A percentile compares a stretch with the other conserved stretches of the same genome.
These are phyloP conservation scores for Penstemon newberryi DNA, from an alignment of 257 asterid species.

Conservation along the genomic window DNA sequence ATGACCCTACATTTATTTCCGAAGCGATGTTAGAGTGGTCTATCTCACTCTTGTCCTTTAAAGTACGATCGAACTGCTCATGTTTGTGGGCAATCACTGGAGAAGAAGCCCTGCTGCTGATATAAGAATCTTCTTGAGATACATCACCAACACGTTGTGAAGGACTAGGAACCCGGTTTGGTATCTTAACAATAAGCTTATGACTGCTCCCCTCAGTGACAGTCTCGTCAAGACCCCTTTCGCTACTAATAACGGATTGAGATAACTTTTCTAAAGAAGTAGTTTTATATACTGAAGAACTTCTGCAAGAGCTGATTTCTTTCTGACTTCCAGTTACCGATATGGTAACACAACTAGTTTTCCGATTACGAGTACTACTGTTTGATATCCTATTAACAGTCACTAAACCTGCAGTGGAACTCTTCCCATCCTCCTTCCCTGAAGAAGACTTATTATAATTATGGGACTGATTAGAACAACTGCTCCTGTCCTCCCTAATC, in stretches of 20 bases:
- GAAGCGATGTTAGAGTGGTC: conserved; percentile 29
- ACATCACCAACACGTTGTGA: conserved; percentile 38
- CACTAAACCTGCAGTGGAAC: conserved; percentile 35
- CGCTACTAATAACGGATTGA: conserved; percentile 33
- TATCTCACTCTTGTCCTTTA: conserved; percentile 35
- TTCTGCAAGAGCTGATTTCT: conserved; percentile 38
- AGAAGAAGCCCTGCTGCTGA: conserved; percentile 46
- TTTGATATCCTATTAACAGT: conserved; percentile 36
- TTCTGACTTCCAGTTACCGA: conserved; percentile 39
- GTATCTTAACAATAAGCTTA: conserved; percentile 45
- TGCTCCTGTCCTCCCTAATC: conserved; percentile 46
- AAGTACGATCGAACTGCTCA: conserved; percentile 34
- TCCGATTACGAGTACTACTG: conserved; percentile 37
- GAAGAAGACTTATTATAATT: conserved; percentile 34
- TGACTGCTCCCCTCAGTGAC: conserved; percentile 36
- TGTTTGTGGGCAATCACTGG: conserved; percentile 40
- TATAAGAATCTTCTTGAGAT: conserved; percentile 39
- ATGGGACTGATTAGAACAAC: conserved; percentile 50
- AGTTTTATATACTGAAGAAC: conserved; percentile 30
- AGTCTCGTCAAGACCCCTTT: conserved; percentile 32
- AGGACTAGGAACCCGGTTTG: conserved; percentile 39
- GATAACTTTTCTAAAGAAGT: conserved; percentile 39
- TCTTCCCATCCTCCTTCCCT: conserved; percentile 45
- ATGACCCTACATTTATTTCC: conserved; percentile 34
- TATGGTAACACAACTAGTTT: conserved; percentile 28